Base-by-base conservation (phyloP, 345 rosid genomes). In the Boechera divaricarpa region DNA sequence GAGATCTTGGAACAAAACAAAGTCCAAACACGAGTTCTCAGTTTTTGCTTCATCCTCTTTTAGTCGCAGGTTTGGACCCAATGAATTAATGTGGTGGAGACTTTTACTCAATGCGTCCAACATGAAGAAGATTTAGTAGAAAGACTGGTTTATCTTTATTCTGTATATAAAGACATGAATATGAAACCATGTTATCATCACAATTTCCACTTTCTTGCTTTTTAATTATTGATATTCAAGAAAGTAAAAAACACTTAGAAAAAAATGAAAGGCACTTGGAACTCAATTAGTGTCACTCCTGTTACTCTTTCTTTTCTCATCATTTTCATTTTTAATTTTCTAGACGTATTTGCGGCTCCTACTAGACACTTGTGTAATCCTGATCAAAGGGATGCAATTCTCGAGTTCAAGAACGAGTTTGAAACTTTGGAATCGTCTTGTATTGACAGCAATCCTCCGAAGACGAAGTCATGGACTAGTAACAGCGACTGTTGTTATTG, bases 331-430 rank as follows among this genome's bases (percentile, higher is more conserved):
- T 51, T 7, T 52, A 3, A 10, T 28, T 36, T 24, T 15, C 26
- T 0, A 1, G 4, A 47, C 4, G 28, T 6, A 24, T 18, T 18
- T 42, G 33, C 65, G 4, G 52, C 51, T 56, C 54, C 32, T 57
- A 10, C 24, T 0, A 57, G 12, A 13, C 28, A 60, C 4, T 4
- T 59, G 69, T 72, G 69, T 51, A 16, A 2, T 28, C 39, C 18
- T 0, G 59, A 61, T 33, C 60, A 72, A 26, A 72, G 68, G 7
- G 69, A 36, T 49, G 68, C 76, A 33, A 31, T 72, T 72, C 11
- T 72, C 0, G 5, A 61, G 8, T 36, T 62, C 53, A 56, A 6
- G 13, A 65, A 24, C 3, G 72, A 68, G 51, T 53, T 68, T 3
- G 13, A 24, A 24, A 52, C 3, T 67, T 13, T 0, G 6, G 5